Base-by-base conservation (phyloP, 768 basidiomycete species). In the Lyophyllum decastes region DNA sequence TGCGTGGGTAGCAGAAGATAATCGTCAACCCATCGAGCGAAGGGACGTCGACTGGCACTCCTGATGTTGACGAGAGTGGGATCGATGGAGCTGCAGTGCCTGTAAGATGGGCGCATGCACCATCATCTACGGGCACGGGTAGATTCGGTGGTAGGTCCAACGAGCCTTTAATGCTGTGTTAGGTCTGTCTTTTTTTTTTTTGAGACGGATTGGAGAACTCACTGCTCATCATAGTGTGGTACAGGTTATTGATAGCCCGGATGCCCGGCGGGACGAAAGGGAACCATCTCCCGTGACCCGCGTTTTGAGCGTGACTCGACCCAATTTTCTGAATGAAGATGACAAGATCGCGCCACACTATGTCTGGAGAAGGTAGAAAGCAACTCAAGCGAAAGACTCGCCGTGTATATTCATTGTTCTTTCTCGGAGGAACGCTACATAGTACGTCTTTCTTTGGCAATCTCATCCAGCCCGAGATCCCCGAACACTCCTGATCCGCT, bases 1-100 rank as follows among this genome's bases (percentile, higher is more conserved):
- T 65, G 24, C 66, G 64, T 38, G 66, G 66, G 35, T 65, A 67
- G 54, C 61, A 61, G 50, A 67, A 65, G 26, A 67, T 41, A 38
- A 67, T 59, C 7, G 66, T 61, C 19, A 67, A 50, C 10, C 62
- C 64, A 14, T 51, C 47, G 7, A 65, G 58, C 5, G 61, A 50
- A 25, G 64, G 59, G 50, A 67, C 35, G 41, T 67, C 60, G 35
- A 67, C 35, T 19, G 52, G 43, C n/a, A 40, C 55, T 11, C 35
- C 51, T 40, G 64, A 59, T 34, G 66, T 67, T 25, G 66, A 67
- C 7, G 53, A 7, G 21, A 67, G 54, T 4, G 33, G 9, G 27
- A 63, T 51, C n/a, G 64, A 55, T 55, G 62, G 62, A 16, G 65
- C n/a, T 1, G 48, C 33, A 38, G 43, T 46, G 46, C 59, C 60